These are phyloP conservation scores for Melaleuca quinquenervia DNA, from an alignment of 345 rosid species.

Conservation along the genomic window DNA sequence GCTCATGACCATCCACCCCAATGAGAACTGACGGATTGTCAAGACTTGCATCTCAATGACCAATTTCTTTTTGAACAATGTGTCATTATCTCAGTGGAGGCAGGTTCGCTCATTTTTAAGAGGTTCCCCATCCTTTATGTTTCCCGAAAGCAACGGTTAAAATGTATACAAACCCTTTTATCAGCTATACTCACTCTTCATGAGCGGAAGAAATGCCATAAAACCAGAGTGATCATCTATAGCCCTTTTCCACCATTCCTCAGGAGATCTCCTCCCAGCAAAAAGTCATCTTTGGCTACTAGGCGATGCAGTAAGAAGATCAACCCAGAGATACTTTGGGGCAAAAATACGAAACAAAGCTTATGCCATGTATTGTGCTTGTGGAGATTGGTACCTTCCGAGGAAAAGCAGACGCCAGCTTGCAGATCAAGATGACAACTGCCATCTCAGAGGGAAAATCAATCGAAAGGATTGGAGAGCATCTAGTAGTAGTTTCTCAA, in stretches of 20 bases:
- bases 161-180: background rate
- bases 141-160: background rate
- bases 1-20: background rate
- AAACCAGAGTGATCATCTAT: background rate
- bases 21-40: background rate
- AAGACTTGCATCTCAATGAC: background rate
- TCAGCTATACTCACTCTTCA: background rate
- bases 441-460: background rate
- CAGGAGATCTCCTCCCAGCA: background rate
- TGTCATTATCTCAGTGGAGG: background rate
- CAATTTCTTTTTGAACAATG: background rate
- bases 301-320: background rate
- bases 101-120: background rate
- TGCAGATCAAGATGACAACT: background rate
- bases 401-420: background rate
- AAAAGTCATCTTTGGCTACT: background rate
- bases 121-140: background rate
- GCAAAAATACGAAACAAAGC: background rate
- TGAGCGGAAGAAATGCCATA: background rate
- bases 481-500: background rate
- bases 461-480: background rate
- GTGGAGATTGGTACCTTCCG: too few species aligned
- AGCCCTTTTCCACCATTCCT: background rate
- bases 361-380: background rate
- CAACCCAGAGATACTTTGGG: background rate